Evolutionary conservation across 108 stramenopile species (phyloP), one percentile per base, ranked within the genome.

Genomic region (Cyclotella kingstonii): DNA sequence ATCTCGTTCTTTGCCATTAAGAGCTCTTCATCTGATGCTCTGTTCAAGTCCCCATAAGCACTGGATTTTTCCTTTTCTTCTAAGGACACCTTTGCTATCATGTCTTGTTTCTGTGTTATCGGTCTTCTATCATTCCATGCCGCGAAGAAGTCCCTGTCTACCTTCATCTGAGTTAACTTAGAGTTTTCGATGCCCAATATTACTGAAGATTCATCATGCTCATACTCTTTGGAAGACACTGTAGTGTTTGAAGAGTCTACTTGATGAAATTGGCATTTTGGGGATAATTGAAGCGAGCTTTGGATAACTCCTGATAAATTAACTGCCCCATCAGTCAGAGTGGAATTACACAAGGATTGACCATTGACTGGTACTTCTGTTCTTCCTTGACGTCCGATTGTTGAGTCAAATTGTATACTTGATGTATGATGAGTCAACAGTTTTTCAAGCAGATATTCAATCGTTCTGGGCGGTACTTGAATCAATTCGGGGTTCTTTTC

Each of bases 1-100:
- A 82, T 82, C 18, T 69, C 60, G 28, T 54, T 38, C 63, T 82
- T 82, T 14, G 77, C 81, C 53, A 54, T 17, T 18, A 14, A 34
- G 10, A 76, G 50, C 11, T 61, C 63, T 49, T 70, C 79, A 5
- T 68, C 63, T 7, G 68, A 39, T 15, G 60, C 79, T 52, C 58
- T 46, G 35, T 80, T 74, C 30, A 80, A 52, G 40, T 76, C 69
- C 31, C 69, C 74, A 12, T 45, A 66, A 39, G n/a, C n/a, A 23
- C 43, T 30, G 0, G 60, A 33, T 22, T 34, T 54, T 25, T 66
- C 67, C 25, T 12, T 54, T 33, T 33, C 52, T 10, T 4, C 0
- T 46, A 31, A 26, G 5, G 28, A 5, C 42, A 47, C 5, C 42
- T 28, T 15, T 42, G 47, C 29, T 19, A 22, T 17, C 18, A 35